Conservation (phyloP, 345 rosid genomes). For the Eucalyptus grandis region DNA sequence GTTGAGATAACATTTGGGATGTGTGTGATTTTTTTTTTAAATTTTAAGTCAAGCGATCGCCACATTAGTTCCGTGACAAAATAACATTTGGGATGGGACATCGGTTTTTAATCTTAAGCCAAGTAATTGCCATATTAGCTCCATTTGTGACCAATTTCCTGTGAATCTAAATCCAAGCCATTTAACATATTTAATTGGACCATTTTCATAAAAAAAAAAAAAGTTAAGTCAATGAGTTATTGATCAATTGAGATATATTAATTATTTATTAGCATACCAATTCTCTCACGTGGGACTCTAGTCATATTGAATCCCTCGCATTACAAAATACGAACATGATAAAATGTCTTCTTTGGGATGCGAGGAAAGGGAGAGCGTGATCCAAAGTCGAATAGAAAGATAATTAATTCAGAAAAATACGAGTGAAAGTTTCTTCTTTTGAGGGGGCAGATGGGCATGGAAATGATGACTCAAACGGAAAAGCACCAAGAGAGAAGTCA, state of each 20-base stretch:
- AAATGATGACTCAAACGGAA: not conserved
- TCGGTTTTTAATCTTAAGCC: not conserved
- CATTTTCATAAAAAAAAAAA: too few species aligned
- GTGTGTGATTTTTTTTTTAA: too few species aligned
- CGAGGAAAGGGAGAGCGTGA: not conserved
- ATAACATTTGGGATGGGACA: not conserved
- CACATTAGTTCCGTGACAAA: too few species aligned
- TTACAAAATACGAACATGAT: not conserved
- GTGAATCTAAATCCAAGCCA: fast-evolving
- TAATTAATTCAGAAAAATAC: not conserved
- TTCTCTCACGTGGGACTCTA: too few species aligned
- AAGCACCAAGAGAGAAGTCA: not conserved
- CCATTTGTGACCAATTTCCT: fast-evolving
- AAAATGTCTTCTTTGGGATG: not conserved
- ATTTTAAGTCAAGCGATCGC: too few species aligned
- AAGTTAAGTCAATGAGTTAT: not conserved
- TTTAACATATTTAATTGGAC: not conserved
- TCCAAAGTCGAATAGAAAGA: not conserved
- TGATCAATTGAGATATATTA: not conserved
- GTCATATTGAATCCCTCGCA: not conserved
- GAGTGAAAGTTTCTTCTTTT: not conserved
- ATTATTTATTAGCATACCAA: not conserved
- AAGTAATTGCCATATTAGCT: not conserved
- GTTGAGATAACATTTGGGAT: not conserved
- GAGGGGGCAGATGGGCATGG: not conserved